Conservation (phyloP, 2,329 filamentous ascomycete genomes). For the Plenodomus biglobosus region DNA sequence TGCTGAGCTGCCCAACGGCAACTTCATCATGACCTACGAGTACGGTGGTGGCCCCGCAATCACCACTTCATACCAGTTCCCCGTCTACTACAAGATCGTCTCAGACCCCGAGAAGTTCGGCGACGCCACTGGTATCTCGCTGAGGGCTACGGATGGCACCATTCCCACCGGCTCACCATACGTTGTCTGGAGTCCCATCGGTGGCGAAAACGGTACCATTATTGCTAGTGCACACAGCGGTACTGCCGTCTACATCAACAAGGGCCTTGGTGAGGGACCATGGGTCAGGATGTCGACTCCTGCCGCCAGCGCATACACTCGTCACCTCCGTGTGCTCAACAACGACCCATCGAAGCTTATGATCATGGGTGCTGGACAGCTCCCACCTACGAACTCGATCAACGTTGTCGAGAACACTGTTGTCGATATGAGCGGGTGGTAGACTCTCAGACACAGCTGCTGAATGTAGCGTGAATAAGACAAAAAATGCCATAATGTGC, state of each 20-base stretch:
- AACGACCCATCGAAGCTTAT: slow-evolving; percentile 44
- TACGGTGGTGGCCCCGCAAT: slow-evolving; percentile 54
- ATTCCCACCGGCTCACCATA: slow-evolving; percentile 54
- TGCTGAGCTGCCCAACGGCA: slow-evolving; percentile 58
- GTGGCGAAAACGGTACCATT: slow-evolving; percentile 54
- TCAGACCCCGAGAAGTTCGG: slow-evolving; percentile 52
- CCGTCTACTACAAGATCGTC: slow-evolving; percentile 57
- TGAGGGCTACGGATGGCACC: slow-evolving; percentile 51
- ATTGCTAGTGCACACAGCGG: slow-evolving; percentile 49
- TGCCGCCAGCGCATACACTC: slow-evolving; percentile 50
- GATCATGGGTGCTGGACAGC: slow-evolving; percentile 47
- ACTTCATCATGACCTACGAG: slow-evolving; percentile 68
- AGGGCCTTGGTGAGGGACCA: slow-evolving; percentile 46
- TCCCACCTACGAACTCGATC: slow-evolving; percentile 38
- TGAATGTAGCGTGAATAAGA: too few relatives aligned
- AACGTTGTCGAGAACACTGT: slow-evolving; percentile 38
- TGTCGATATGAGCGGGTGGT: slow-evolving; percentile 32
- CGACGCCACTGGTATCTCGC: slow-evolving; percentile 43
- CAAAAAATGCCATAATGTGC: too few relatives aligned
- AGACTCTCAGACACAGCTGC: too few relatives aligned
- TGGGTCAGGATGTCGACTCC: slow-evolving; percentile 52
- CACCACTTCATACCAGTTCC: slow-evolving; percentile 46
- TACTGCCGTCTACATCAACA: slow-evolving; percentile 52
- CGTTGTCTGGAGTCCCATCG: slow-evolving; percentile 54
- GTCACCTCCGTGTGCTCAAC: slow-evolving; percentile 50